Evolutionary conservation across 495 filamentous ascomycete species (phyloP), one percentile per base, ranked within the genome.

Genomic region (Trichoderma erinaceum): DNA sequence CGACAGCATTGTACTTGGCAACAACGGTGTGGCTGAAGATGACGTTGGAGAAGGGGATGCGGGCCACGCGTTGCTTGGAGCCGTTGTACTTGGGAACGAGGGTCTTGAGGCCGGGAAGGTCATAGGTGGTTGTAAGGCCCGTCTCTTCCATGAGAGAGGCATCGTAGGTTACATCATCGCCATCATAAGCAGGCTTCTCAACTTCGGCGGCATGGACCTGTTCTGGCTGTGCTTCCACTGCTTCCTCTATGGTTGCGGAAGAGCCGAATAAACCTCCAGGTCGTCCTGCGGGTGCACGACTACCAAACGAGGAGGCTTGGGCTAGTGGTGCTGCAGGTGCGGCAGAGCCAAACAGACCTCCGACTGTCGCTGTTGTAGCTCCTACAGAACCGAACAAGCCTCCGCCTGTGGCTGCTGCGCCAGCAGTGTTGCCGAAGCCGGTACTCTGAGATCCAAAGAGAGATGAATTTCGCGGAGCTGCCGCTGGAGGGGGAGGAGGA

Each of bases 1-100:
- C 88, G 12, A 82, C 84, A 0, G 84, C 79, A 66, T 87, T 86
- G 68, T 88, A 83, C 71, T 91, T 91, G 12, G 89, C 86, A 2
- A 91, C 83, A 56, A 88, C 75, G 50, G 88, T 81, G 73, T 87
- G 81, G 18, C 76, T 78, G 74, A 85, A 83, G 70, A 72, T 27
- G 66, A 83, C 75, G 68, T 74, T 73, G 21, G 75, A 29, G 58
- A 80, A 82, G 16, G 77, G 67, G 65, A 83, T 71, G 69, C 77
- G 77, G 1, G 79, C 78, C 23, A 84, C 79, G 48, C 80, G 81
- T 72, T 84, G 81, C 68, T 83, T 83, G 68, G 74, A 80, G 15
- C 74, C 73, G 7, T 79, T 80, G 21, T 73, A 71, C 23, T 71
- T 72, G 6, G 81, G 81, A 63, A 73, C 73, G 48, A 83, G 76